phyloP scores from a whole-genome alignment of 352 stramenopile genomes.

The Phytophthora lateralis region DNA sequence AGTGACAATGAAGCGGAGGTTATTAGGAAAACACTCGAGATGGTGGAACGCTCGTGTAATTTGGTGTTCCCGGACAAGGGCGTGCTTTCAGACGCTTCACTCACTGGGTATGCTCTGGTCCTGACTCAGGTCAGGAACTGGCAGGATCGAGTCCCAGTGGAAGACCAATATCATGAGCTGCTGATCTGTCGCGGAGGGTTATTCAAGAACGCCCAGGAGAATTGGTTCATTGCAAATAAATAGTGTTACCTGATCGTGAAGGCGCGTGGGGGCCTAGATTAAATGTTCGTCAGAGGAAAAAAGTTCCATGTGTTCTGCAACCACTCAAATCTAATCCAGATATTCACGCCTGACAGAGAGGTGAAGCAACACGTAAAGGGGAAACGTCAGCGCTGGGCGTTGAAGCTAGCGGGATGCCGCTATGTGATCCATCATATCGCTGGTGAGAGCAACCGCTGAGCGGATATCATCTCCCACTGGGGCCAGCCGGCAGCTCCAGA shows the following conservation, averaged over 20 bases:
- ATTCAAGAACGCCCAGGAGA: constrained; percentile 14
- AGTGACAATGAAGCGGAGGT: background rate
- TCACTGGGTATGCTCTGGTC: constrained; percentile 5
- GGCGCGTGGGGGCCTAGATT: constrained; percentile 7
- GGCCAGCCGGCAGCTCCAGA: background rate
- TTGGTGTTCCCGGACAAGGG: constrained; percentile 8
- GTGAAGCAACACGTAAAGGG: constrained; percentile 16
- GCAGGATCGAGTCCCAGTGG: constrained; percentile 7
- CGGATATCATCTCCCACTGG: constrained; percentile 9
- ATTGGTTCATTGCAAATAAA: constrained; percentile 19
- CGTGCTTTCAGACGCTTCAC: constrained; percentile 2
- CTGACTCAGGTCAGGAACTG: constrained; percentile 1
- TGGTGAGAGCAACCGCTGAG: constrained; percentile 7
- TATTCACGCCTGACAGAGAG: constrained; percentile 19
- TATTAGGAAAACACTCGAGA: background rate
- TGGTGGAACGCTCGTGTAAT: constrained; percentile 18
- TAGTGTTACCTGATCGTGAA: constrained; percentile 15
- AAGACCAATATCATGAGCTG: constrained; percentile 13
- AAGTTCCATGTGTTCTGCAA: constrained; percentile 25
- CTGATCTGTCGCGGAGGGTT: constrained; percentile 11
- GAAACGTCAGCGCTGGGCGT: constrained; percentile 29
- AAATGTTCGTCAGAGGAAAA: constrained; percentile 13
- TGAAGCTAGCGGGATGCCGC: constrained; percentile 6
- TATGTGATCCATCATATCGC: constrained; percentile 16
- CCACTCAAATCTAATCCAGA: constrained; percentile 32